phyloP scores from a whole-genome alignment of 1,284 basidiomycete species.

The Cystobasidium slooffiae region DNA sequence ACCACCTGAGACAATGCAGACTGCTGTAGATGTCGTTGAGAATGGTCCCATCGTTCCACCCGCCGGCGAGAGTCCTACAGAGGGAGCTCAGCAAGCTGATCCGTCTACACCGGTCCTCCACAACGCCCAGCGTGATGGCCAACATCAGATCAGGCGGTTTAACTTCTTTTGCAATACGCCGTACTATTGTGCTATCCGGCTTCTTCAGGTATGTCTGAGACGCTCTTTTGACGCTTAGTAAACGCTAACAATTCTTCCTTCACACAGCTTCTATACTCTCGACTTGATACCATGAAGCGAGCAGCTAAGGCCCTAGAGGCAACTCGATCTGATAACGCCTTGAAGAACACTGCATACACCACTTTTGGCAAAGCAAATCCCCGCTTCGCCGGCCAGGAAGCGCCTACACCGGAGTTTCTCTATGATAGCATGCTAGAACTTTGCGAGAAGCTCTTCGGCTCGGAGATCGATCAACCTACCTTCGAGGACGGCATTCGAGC shows the following conservation, averaged over 20 bases:
- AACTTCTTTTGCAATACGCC: slow-evolving; percentile 90
- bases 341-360: slow-evolving; percentile 33
- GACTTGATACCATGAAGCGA: slow-evolving; percentile 77
- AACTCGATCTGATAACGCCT: slow-evolving; percentile 24
- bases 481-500: slow-evolving; percentile 95
- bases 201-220: slow-evolving; percentile 72
- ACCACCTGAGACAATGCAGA: slow-evolving; percentile 33
- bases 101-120: slow-evolving; percentile 20
- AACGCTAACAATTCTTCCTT: slow-evolving; percentile 31
- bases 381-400: slow-evolving; percentile 46
- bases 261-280: slow-evolving; percentile 77
- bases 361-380: slow-evolving; percentile 31
- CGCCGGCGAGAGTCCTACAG: background rate
- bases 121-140: slow-evolving; percentile 56
- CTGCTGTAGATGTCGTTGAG: slow-evolving; percentile 21
- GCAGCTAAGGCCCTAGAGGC: slow-evolving; percentile 63
- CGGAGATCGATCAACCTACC: slow-evolving; percentile 82
- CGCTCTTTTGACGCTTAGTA: slow-evolving; percentile 25
- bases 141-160: slow-evolving; percentile 48
- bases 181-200: slow-evolving; percentile 84
- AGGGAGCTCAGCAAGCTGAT: slow-evolving; percentile 6
- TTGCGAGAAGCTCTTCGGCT: slow-evolving; percentile 92
- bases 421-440: slow-evolving; percentile 88
- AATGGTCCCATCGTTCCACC: slow-evolving; percentile 23
- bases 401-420: slow-evolving; percentile 59